Conservation (phyloP, 2,329 filamentous ascomycete species). For the Fusarium albidum region DNA sequence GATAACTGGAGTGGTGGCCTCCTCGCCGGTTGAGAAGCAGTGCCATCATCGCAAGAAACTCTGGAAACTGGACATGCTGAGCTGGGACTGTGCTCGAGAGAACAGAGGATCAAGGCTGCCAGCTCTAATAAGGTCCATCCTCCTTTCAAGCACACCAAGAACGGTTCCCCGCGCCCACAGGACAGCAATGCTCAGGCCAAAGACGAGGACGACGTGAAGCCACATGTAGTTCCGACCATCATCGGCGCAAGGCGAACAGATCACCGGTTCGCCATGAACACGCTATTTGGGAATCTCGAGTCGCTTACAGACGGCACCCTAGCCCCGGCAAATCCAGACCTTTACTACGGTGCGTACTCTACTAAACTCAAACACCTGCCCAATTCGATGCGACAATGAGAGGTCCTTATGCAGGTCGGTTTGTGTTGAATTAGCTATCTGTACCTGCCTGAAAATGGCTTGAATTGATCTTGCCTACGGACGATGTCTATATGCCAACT, state of each 20-base stretch:
- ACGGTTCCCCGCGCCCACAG: too few species aligned
- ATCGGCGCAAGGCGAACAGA: too few species aligned
- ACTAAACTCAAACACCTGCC: slow-evolving; percentile 44
- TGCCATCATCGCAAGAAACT: neutral
- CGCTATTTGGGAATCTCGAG: slow-evolving; percentile 47
- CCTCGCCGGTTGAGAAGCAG: too few species aligned
- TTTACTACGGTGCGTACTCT: slow-evolving; percentile 47
- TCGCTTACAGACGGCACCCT: slow-evolving; percentile 47
- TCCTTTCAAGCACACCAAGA: neutral
- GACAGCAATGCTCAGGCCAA: too few species aligned
- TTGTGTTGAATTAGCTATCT: too few species aligned
- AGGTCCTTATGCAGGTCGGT: too few species aligned
- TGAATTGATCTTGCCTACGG: too few species aligned
- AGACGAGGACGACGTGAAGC: too few species aligned
- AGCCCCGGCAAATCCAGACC: slow-evolving; percentile 42
- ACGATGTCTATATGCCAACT: too few species aligned
- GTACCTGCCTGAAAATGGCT: too few species aligned
- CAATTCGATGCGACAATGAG: slow-evolving; percentile 32
- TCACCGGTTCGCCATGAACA: slow-evolving; percentile 29
- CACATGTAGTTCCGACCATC: too few species aligned
- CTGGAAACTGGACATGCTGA: neutral
- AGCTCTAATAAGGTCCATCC: neutral
- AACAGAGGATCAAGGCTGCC: slow-evolving; percentile 1
- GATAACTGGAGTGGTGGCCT: too few species aligned
- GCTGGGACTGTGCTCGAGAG: neutral